Percentiles rank a stretch among this genome's conserved stretches.
These are phyloP conservation scores for Tetracladium maxilliforme DNA, from an alignment of 2,329 filamentous ascomycete species.

Conservation along the genomic window DNA sequence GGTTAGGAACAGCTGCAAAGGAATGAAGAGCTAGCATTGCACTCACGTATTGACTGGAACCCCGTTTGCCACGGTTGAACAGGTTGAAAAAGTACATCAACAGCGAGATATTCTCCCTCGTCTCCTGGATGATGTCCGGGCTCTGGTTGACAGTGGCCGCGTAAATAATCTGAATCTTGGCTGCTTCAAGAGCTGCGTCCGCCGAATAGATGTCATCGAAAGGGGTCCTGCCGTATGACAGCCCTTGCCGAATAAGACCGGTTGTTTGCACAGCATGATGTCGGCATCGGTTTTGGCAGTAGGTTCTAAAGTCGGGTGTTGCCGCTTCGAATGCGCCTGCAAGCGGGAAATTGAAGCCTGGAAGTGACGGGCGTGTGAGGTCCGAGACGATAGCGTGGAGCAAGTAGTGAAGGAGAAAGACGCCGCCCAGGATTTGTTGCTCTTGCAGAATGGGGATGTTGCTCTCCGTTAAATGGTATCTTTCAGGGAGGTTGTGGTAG, in stretches of 20 bases:
- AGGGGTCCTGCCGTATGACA: too few relatives aligned
- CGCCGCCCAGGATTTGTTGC: slow-evolving; percentile 7
- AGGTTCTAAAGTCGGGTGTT: slow-evolving; percentile 6
- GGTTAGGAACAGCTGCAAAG: too few relatives aligned
- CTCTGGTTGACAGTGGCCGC: slow-evolving; percentile 9
- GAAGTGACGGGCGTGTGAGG: slow-evolving; percentile 9
- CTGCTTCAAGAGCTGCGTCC: slow-evolving; percentile 10
- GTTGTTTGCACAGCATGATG: slow-evolving; percentile 10
- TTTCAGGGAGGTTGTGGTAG: slow-evolving; percentile 7
- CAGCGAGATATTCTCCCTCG: too few relatives aligned
- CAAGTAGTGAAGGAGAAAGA: slow-evolving; percentile 11
- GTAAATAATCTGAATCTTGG: slow-evolving; percentile 13
- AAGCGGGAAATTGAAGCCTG: slow-evolving; percentile 12
- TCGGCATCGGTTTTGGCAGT: slow-evolving; percentile 9
- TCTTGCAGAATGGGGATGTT: slow-evolving; percentile 9
- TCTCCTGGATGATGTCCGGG: too few relatives aligned
- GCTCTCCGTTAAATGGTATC: slow-evolving; percentile 8
- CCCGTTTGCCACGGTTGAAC: too few relatives aligned
- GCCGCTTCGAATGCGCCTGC: slow-evolving; percentile 8
- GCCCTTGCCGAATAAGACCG: slow-evolving; percentile 8
- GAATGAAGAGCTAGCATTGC: too few relatives aligned
- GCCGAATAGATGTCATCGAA: slow-evolving; percentile 11
- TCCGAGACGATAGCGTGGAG: slow-evolving; percentile 11
- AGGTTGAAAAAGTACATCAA: too few relatives aligned
- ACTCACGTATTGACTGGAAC: too few relatives aligned